A percentile compares a stretch with the other conserved stretches of the same genome.
Conservation (phyloP, 2,329 filamentous ascomycete species). For the Aciculosporium take region DNA sequence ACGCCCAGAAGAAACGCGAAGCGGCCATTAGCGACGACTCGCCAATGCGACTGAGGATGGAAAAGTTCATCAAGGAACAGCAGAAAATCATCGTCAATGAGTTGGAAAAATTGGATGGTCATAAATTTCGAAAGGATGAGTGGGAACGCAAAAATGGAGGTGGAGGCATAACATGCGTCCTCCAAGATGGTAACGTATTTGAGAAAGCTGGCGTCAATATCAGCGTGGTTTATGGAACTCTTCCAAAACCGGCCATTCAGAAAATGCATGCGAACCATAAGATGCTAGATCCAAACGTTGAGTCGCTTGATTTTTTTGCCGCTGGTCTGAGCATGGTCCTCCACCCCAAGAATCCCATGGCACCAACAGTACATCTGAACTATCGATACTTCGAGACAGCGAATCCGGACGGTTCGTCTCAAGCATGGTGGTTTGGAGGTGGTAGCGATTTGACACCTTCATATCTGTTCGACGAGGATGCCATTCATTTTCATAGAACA, state of each 20-base stretch:
- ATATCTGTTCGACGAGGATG: conserved; percentile 95
- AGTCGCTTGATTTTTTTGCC: conserved; percentile 87
- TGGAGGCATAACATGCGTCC: conserved; percentile 83
- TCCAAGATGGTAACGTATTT: conserved; percentile 93
- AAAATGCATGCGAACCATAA: conserved; percentile 95
- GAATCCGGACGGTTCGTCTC: conserved; percentile 62
- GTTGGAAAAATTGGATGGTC: conserved; percentile 72
- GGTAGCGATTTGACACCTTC: conserved; percentile 85
- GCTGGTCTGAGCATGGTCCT: conserved; percentile 85
- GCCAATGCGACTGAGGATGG: conserved; percentile 96
- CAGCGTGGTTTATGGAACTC: conserved; percentile 82
- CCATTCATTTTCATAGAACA: conserved; percentile 87
- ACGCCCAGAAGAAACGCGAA: conserved; percentile 68
- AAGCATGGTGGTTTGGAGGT: conserved; percentile 97
- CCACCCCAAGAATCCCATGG: conserved; percentile 91
- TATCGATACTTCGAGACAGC: conserved; percentile 98
- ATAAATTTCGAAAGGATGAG: conserved; percentile 66
- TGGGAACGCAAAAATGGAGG: conserved; percentile 83
- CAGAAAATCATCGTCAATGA: conserved; percentile 77
- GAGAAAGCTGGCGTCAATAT: conserved; percentile 96
- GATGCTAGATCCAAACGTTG: conserved; percentile 62
- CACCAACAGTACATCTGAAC: conserved; percentile 93
- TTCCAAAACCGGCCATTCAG: conserved; percentile 74
- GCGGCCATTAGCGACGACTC: conserved; percentile 52
- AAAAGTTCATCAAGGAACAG: conserved; percentile 86